A percentile compares a stretch with the other conserved stretches of the same genome.
Evolutionary conservation across 805 yeast genomes (phyloP).

Genomic region (Candida piceae): DNA sequence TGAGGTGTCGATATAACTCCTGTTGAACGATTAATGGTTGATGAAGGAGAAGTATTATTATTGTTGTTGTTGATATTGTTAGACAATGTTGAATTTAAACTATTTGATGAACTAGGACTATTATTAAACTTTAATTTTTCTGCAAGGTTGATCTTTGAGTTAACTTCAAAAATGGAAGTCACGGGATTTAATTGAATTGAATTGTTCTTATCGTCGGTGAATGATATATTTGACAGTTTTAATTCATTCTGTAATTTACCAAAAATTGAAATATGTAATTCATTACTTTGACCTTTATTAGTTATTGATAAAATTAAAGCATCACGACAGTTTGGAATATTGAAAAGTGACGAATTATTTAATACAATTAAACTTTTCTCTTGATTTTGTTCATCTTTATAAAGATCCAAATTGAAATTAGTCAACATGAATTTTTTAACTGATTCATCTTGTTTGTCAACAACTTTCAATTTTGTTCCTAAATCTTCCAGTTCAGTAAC

Average conservation of each 20-base stretch:
- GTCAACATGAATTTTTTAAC: conserved; percentile 16
- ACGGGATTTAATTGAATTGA: conserved; percentile 20
- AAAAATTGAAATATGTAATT: conserved; percentile 29
- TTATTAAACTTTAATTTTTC: conserved; percentile 18
- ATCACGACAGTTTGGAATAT: conserved; percentile 32
- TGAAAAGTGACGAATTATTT: conserved; percentile 32
- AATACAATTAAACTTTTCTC: conserved; percentile 30
- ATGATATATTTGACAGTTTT: conserved; percentile 23
- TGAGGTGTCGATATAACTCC: conserved; percentile 3
- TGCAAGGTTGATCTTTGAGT: conserved; percentile 21
- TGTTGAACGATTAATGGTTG: not conserved
- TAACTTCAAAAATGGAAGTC: conserved; percentile 27
- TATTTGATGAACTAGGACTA: not conserved
- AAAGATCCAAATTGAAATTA: conserved; percentile 26
- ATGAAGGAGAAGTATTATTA: too few species aligned
- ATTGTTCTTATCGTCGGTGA: conserved; percentile 21
- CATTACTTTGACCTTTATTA: conserved; percentile 18
- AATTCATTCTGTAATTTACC: conserved; percentile 28
- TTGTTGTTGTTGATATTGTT: not conserved
- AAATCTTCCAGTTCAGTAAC: conserved; percentile 43
- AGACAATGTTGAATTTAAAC: not conserved
- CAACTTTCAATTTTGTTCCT: conserved; percentile 34
- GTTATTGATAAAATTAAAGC: conserved; percentile 30
- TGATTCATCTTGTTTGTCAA: conserved; percentile 18
- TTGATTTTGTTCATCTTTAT: conserved; percentile 20